Conservation (phyloP, 257 asterid genomes). For the Ilex asprella region DNA sequence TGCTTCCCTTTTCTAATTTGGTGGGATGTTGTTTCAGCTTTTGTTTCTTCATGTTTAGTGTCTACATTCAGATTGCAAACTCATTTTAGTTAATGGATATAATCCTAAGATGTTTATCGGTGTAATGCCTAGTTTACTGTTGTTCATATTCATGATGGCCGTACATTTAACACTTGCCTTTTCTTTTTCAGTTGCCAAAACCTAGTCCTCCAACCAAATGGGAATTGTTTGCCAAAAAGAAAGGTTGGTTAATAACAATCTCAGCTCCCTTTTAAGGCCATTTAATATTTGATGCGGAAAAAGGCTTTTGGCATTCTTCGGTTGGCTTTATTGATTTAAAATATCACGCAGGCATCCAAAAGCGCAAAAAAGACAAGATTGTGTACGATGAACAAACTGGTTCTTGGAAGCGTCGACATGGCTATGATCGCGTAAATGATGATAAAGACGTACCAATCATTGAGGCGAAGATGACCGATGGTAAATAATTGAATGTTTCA, state of each 20-base stretch:
- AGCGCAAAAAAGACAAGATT: conserved; percentile 65
- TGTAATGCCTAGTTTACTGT: neutral
- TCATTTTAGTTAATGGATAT: neutral
- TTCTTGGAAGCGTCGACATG: conserved; percentile 85
- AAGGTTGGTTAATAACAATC: conserved; percentile 42
- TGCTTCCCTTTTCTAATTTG: no score
- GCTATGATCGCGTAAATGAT: conserved; percentile 88
- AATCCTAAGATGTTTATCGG: neutral
- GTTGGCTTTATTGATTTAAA: neutral
- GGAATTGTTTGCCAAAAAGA: conserved; percentile 85
- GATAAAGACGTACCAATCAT: conserved; percentile 84
- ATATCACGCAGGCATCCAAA: conserved; percentile 57
- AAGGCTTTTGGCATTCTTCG: neutral
- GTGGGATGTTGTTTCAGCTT: neutral
- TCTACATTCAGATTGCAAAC: no score
- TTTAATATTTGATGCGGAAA: neutral
- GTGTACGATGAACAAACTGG: conserved; percentile 76
- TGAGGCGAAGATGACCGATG: conserved; percentile 88
- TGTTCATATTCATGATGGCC: neutral
- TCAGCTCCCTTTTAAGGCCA: neutral
- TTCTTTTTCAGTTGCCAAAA: conserved; percentile 65
- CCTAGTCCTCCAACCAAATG: conserved; percentile 92
- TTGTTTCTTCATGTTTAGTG: neutral
- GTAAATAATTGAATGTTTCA: conserved; percentile 23
- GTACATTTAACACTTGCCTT: conserved; percentile 7